Percentiles rank a stretch among this genome's conserved stretches.
These are phyloP conservation scores for Colletotrichum tofieldiae DNA, from an alignment of 2,329 filamentous ascomycete species.

Conservation along the genomic window DNA sequence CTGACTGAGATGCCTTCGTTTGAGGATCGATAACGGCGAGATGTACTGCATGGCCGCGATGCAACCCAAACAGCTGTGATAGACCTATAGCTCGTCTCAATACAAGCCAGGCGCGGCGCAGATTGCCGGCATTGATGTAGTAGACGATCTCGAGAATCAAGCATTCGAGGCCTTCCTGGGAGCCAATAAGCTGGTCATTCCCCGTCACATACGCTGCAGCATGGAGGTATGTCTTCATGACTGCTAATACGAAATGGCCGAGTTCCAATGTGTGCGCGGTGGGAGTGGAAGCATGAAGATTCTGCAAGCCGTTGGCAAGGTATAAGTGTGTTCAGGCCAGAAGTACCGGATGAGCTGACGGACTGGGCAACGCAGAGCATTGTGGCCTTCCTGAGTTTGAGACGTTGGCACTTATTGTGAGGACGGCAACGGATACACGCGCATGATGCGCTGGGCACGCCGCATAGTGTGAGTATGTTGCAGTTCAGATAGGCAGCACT, in stretches of 20 bases:
- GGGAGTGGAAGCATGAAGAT: conserved; percentile 46
- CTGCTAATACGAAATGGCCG: conserved; percentile 46
- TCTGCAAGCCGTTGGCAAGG: conserved; percentile 19
- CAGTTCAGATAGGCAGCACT: too few species aligned
- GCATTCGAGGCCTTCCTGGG: conserved; percentile 59
- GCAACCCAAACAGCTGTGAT: conserved; percentile 60
- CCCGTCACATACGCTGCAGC: conserved; percentile 49
- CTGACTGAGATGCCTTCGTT: conserved; percentile 28
- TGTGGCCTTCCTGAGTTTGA: conserved; percentile 59
- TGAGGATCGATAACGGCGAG: not conserved
- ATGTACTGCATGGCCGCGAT: conserved; percentile 45
- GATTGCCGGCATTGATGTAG: conserved; percentile 54
- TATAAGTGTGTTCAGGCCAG: conserved; percentile 11
- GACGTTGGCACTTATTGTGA: too few species aligned
- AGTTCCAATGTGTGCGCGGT: conserved; percentile 34
- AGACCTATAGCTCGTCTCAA: conserved; percentile 55
- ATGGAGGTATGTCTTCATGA: conserved; percentile 50
- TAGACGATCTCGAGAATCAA: conserved; percentile 59
- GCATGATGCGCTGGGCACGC: too few species aligned
- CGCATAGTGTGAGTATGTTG: too few species aligned
- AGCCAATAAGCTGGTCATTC: conserved; percentile 51
- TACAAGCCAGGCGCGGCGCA: conserved; percentile 57
- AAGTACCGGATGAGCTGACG: conserved; percentile 2
- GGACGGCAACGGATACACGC: too few species aligned
- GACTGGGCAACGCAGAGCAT: conserved; percentile 53